These are phyloP conservation scores for Sporormia fimetaria DNA, from an alignment of 495 filamentous ascomycete genomes.

Conservation along the genomic window DNA sequence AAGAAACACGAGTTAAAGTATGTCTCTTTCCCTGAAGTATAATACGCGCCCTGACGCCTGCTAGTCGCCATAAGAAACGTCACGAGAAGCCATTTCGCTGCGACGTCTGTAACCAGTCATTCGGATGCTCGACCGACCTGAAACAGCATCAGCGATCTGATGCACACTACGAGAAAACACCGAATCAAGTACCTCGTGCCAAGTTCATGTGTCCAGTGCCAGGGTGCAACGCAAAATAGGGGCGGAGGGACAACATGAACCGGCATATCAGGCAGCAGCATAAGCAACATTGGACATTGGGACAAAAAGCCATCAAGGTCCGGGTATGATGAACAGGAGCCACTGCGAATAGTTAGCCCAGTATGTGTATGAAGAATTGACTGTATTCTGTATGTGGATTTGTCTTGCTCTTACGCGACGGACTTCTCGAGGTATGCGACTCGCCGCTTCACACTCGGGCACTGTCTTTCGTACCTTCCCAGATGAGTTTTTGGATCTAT, in stretches of 20 bases:
- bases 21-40: neutral
- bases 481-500: too few species aligned
- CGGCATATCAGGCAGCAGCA: slow-evolving; percentile 1
- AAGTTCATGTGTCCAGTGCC: slow-evolving; percentile 2
- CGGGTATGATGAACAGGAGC: too few species aligned
- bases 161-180: neutral
- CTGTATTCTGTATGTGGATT: too few species aligned
- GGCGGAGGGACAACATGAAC: slow-evolving; percentile 2
- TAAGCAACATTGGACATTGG: too few species aligned
- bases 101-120: neutral
- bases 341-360: too few species aligned
- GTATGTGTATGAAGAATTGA: too few species aligned
- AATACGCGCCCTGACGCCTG: neutral
- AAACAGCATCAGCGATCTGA: neutral
- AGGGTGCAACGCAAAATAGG: neutral
- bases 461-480: too few species aligned
- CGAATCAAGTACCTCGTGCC: neutral
- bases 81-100: neutral
- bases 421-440: too few species aligned
- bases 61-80: neutral
- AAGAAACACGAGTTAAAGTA: slow-evolving; percentile 1
- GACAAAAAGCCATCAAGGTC: too few species aligned
- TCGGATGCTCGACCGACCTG: neutral
- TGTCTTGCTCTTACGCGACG: too few species aligned
- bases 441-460: too few species aligned